These are phyloP conservation scores for Penicillium sp. DNA, from an alignment of 2,329 filamentous ascomycete genomes.

Conservation along the genomic window DNA sequence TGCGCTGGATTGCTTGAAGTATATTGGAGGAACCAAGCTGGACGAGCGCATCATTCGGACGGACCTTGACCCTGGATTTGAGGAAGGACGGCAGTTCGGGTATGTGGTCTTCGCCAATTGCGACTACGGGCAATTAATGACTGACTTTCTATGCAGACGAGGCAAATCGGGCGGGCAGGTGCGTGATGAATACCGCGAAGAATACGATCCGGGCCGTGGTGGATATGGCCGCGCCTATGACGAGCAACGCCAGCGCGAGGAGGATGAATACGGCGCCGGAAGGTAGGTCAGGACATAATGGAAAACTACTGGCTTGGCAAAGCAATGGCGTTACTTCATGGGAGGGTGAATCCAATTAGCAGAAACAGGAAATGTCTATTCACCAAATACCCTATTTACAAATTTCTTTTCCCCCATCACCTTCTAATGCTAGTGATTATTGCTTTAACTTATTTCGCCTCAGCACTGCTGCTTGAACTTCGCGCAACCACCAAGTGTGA, in stretches of 20 bases:
- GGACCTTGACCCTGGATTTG: slow-evolving; percentile 91
- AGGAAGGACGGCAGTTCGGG: slow-evolving; percentile 94
- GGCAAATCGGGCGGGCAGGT: slow-evolving; percentile 97
- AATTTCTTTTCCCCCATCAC: slow-evolving; percentile 11
- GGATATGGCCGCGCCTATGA: slow-evolving; percentile 78
- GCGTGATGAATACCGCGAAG: slow-evolving; percentile 93
- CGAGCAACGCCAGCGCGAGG: slow-evolving; percentile 56
- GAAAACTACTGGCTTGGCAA: slow-evolving; percentile 23
- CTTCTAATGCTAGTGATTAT: slow-evolving; percentile 15
- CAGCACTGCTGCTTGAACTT: slow-evolving; percentile 55
- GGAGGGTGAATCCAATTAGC: slow-evolving; percentile 31
- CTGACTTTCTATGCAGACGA: slow-evolving; percentile 49
- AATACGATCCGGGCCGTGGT: slow-evolving; percentile 92
- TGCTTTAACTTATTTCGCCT: slow-evolving; percentile 26
- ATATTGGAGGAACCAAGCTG: slow-evolving; percentile 94
- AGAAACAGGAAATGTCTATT: slow-evolving; percentile 29
- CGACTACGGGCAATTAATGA: not conserved
- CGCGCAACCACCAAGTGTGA: slow-evolving; percentile 87
- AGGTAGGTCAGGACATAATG: slow-evolving; percentile 41
- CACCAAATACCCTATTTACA: slow-evolving; percentile 30
- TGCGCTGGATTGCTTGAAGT: slow-evolving; percentile 97
- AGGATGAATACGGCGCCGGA: slow-evolving; percentile 59
- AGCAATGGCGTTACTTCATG: slow-evolving; percentile 35
- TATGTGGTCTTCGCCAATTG: slow-evolving; percentile 32
- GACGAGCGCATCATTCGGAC: slow-evolving; percentile 96